Percentiles rank a stretch among this genome's conserved stretches.
These are phyloP conservation scores for Excoecaria agallocha DNA, from an alignment of 345 rosid genomes.

Conservation along the genomic window DNA sequence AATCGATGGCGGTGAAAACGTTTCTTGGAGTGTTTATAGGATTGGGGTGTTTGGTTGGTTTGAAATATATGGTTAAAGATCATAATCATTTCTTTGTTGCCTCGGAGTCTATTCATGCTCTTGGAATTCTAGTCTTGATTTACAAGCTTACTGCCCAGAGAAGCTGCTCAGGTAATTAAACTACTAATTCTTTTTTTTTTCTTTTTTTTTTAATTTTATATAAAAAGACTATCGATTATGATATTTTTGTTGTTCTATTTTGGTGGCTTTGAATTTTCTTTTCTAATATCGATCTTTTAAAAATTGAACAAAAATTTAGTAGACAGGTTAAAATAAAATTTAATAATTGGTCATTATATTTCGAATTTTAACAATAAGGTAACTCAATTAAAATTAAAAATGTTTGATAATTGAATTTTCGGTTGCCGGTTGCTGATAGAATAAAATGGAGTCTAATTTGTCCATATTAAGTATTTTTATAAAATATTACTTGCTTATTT, in stretches of 20 bases:
- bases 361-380: no score
- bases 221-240: neutral
- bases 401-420: no score
- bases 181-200: no score
- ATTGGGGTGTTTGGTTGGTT: constrained; percentile 34
- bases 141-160: constrained; percentile 63
- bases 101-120: constrained; percentile 60
- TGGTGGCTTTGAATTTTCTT: neutral
- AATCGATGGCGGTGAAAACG: constrained; percentile 49
- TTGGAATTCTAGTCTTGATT: constrained; percentile 58
- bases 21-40: constrained; percentile 27
- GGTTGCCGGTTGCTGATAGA: no score
- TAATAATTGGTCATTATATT: no score
- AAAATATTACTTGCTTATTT: no score
- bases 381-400: no score
- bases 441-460: no score
- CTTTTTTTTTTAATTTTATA: neutral
- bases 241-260: neutral
- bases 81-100: constrained; percentile 51
- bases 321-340: no score
- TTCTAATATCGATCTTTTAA: no score
- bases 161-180: constrained; percentile 65
- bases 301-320: no score
- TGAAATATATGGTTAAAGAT: constrained; percentile 37
- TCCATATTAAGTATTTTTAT: no score